Evolutionary conservation across 2,329 filamentous ascomycete genomes (phyloP), one percentile per base, ranked within the genome.

Genomic region (Trichoderma sp.): DNA sequence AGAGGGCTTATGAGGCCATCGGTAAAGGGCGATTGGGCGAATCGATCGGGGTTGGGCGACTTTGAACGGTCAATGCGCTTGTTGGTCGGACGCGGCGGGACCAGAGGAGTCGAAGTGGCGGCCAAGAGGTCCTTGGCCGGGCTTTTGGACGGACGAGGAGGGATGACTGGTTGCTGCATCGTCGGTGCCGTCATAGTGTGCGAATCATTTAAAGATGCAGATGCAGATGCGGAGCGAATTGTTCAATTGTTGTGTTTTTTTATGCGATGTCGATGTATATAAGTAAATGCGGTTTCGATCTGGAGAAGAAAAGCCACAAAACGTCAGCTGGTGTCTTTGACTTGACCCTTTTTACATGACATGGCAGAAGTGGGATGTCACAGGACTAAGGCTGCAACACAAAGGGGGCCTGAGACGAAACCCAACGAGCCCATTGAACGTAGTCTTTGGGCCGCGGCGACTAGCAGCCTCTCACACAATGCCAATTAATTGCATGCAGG

Each of bases 11-110:
- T 83, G 76, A 92, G 90, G 75, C 86, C 89, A 80, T 95, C 93
- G 83, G 96, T 97, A 80, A 98, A 87, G 9, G 96, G 96, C 71
- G 95, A 98, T 68, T 91, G 94, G 45, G 95, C 94, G 83, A 93
- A 98, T 80, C 92, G 92, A 80, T 94, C 93, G 79, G 92, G 91
- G 79, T 91, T 90, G 60, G 94, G 94, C 74, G 95, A 97, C 77
- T 92, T 83, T 35, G 94, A 94, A 83, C 95, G 93, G 78, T 95
- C 92, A 79, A 91, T 82, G 63, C 93, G 93, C 82, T 92, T 92
- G 64, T 91, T 91, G 71, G 83, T 78, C 5, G 95, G 95, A 77
- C 95, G 93, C 77, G 95, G 93, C 78, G 95, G 95, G 66, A 98
- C 89, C 81, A 90, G 91, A 77, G 95, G 95, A 59, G 90, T 85